Base-by-base conservation (phyloP, 2,329 filamentous ascomycete species). In the Malbranchea cinnamomea region DNA sequence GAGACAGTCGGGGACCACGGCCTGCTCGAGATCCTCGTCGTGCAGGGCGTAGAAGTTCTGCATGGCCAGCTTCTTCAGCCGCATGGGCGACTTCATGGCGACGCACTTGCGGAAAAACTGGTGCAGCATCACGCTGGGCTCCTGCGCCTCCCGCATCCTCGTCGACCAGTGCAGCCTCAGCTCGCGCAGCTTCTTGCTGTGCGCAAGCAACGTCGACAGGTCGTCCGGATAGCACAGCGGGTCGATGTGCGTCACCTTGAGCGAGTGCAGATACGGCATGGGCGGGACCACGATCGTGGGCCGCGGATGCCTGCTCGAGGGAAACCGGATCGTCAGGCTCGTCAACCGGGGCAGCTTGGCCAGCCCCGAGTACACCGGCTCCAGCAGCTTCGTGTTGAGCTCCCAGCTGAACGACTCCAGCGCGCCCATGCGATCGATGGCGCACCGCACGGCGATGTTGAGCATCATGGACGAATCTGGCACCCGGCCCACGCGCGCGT, bases 381-480 rank as follows among this genome's bases (percentile, higher is more conserved):
- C 62, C 34, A 74, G 47, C 30, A 71, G 65, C 40, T 74, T 73
- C 13, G 65, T 69, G 43, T 67, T 67, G 19, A 76, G 56, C 37
- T 72, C 63, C 71, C 71, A 76, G 44, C 62, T 60, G 43, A 75
- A 73, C 8, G 54, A 56, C 35, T 62, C 50, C 37, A 76, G 50
- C 27, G 61, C 62, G 10, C 52, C 53, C 67, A 71, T 74, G 46
- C 59, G 64, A 47, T 74, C 69, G 19, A 73, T 52, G 2, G 67
- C 68, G 2, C 67, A 68, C 34, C 71, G 63, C 29, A 72, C 55
- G 2, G 65, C 59, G 28, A 72, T 67, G 44, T 71, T 73, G 42
- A 75, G 52, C 57, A 76, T 62, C 67, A 75, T 74, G 21, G 62
- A 66, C 25, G 65, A 70, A 49, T 75, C 71, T n/a, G 71, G 68